Evolutionary conservation across 306 rosid genomes (phyloP).

Genomic region (Arachis hypogaea): DNA sequence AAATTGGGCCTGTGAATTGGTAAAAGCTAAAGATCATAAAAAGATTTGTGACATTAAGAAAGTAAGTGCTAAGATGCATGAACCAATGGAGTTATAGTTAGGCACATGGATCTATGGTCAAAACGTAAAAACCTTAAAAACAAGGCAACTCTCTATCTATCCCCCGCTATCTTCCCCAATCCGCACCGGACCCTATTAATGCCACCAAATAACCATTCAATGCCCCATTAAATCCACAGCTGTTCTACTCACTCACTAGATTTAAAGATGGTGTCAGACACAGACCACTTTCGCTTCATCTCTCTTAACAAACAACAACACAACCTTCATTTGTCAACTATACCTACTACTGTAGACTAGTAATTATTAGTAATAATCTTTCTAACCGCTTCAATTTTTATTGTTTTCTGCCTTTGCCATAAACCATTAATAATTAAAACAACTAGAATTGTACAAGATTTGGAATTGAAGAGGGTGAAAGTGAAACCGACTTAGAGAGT

Average conservation of each 20-base stretch:
- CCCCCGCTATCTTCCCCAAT: too few species aligned
- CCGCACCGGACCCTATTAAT: conserved; percentile 43
- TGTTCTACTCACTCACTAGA: conserved; percentile 4
- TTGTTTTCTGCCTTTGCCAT: not conserved
- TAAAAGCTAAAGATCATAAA: too few species aligned
- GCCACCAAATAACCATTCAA: conserved; percentile 22
- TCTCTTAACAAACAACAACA: not conserved
- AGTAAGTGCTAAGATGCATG: not conserved
- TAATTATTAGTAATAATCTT: not conserved
- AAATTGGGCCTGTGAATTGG: too few species aligned
- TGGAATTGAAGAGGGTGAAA: too few species aligned
- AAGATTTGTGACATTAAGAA: too few species aligned
- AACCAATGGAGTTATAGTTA: conserved; percentile 6
- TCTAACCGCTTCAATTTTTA: not conserved
- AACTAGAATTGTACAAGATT: too few species aligned
- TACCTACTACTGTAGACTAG: not conserved
- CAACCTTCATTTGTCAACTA: not conserved
- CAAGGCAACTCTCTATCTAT: not conserved
- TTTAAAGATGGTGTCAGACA: conserved; percentile 37
- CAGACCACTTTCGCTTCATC: not conserved
- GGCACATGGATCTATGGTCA: conserved; percentile 34
- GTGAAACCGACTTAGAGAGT: too few species aligned
- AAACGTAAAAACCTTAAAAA: conserved; percentile 13
- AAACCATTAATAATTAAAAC: too few species aligned
- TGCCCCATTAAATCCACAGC: conserved; percentile 43